A percentile compares a stretch with the other conserved stretches of the same genome.
Conservation (phyloP, 1,284 basidiomycete species). For the Fomitopsis pinicola region DNA sequence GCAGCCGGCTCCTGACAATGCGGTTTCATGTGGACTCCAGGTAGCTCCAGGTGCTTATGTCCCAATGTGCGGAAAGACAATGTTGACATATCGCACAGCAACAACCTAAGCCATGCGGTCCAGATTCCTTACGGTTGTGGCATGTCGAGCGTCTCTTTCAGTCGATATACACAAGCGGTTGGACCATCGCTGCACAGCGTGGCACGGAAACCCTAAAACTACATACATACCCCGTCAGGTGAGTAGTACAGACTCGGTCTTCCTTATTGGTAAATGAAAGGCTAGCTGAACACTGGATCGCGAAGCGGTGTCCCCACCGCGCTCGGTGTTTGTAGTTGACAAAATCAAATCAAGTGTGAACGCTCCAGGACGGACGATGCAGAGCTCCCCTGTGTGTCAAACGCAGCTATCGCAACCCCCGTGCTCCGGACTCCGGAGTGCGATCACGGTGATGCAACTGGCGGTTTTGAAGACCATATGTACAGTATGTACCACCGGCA, state of each 20-base stretch:
- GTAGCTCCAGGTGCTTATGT: no score
- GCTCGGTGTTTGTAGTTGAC: background rate
- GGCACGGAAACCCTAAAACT: no score
- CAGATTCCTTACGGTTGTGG: no score
- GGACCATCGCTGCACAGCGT: no score
- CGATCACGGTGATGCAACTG: background rate
- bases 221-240: background rate
- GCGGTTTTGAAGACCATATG: background rate
- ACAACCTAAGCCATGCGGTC: no score
- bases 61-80: no score
- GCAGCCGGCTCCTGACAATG: no score
- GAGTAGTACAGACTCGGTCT: background rate
- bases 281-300: background rate
- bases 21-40: no score
- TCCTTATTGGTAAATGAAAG: background rate
- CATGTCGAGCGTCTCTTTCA: no score
- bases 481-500: background rate
- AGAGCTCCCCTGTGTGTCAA: background rate
- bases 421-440: no score
- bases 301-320: background rate
- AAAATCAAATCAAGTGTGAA: background rate
- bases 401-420: background rate
- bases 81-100: no score
- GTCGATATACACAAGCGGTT: no score
- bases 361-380: background rate